Percentiles rank a stretch among this genome's conserved stretches.
These are phyloP conservation scores for Nepenthes gracilis DNA, from an alignment of 148 eudicot species.

Conservation along the genomic window DNA sequence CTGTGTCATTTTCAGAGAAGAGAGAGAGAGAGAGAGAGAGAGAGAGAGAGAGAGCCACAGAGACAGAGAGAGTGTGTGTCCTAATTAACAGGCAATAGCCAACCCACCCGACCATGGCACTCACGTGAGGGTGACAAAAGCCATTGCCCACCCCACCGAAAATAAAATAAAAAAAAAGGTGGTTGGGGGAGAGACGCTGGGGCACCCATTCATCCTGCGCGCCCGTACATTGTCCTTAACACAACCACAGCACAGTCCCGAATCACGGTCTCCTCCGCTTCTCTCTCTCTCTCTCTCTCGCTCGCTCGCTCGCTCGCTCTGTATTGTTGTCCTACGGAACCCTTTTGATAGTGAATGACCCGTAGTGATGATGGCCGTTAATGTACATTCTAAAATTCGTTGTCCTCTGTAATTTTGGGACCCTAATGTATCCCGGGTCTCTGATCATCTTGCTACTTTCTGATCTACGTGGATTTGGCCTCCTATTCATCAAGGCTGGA, in stretches of 20 bases:
- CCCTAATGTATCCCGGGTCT: conserved; percentile 13
- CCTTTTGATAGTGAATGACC: conserved; percentile 2
- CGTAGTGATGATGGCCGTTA: conserved; percentile 30
- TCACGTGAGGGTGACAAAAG: conserved; percentile 48
- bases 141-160: conserved; percentile 4
- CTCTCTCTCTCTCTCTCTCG: conserved; percentile 12
- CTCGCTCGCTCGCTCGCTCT: conserved; percentile 5
- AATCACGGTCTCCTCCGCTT: conserved; percentile 5
- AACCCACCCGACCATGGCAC: conserved; percentile 26
- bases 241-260: conserved; percentile 7
- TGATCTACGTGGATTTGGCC: conserved; percentile 38
- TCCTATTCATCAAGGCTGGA: conserved; percentile 8
- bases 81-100: background rate
- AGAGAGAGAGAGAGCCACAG: background rate
- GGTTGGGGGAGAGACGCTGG: background rate
- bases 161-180: background rate
- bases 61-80: background rate
- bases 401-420: conserved; percentile 9
- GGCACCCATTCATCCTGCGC: conserved; percentile 9
- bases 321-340: background rate
- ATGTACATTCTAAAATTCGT: conserved; percentile 9
- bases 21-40: background rate
- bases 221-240: conserved; percentile 6
- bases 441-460: conserved; percentile 10
- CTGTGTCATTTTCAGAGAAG: background rate